Percentiles rank a stretch among this genome's conserved stretches.
Conservation (phyloP, 2,329 filamentous ascomycete genomes). For the Colletotrichum simmondsii region DNA sequence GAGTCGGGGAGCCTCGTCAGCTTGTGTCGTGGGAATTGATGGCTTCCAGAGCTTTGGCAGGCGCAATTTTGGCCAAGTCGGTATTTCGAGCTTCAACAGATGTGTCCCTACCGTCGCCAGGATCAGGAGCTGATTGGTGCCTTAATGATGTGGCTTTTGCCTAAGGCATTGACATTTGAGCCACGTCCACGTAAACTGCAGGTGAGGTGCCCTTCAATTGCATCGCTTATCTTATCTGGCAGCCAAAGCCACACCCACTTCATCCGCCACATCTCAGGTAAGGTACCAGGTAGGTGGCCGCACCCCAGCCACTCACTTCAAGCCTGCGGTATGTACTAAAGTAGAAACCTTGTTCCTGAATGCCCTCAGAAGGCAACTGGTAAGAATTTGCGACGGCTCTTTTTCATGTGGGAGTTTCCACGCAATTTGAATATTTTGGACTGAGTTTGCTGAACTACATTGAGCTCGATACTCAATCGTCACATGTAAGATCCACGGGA, state of each 20-base stretch:
- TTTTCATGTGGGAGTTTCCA: too few species aligned
- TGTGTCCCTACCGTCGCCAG: slow-evolving; percentile 35
- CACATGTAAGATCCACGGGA: too few species aligned
- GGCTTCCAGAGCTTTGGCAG: slow-evolving; percentile 36
- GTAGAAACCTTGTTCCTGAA: too few species aligned
- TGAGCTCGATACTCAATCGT: too few species aligned
- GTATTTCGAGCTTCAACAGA: slow-evolving; percentile 37
- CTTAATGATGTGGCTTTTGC: slow-evolving; percentile 30
- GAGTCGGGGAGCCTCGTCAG: slow-evolving; percentile 12
- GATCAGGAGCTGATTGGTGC: slow-evolving; percentile 34
- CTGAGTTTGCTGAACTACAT: too few species aligned
- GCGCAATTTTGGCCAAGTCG: slow-evolving; percentile 34
- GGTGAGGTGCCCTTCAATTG: too few species aligned
- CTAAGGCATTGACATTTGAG: slow-evolving; percentile 7
- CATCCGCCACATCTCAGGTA: too few species aligned
- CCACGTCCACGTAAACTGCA: slow-evolving; percentile 24
- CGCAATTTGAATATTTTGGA: too few species aligned
- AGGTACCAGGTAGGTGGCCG: not conserved
- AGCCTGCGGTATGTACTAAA: too few species aligned
- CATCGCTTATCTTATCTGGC: not conserved
- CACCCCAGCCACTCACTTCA: too few species aligned
- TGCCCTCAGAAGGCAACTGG: too few species aligned
- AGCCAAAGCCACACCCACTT: not conserved
- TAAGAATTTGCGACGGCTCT: too few species aligned
- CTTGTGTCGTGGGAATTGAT: slow-evolving; percentile 32